phyloP scores from a whole-genome alignment of 306 rosid species.

The Prunus armeniaca region DNA sequence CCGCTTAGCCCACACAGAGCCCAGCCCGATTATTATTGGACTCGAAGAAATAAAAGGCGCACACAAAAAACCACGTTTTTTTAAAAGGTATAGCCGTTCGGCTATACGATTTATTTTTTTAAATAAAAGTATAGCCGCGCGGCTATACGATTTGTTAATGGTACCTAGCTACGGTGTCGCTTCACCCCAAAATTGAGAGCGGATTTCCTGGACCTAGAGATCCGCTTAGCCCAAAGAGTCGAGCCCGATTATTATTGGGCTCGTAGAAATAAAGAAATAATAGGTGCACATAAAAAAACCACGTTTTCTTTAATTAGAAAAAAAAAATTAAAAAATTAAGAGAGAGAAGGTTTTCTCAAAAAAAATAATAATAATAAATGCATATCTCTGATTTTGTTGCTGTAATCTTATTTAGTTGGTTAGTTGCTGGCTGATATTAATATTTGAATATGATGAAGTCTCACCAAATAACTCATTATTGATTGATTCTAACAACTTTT shows the following conservation, averaged over 20 bases:
- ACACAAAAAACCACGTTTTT: no score
- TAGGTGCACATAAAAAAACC: no score
- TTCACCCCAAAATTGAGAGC: neutral
- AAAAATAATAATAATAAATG: fast-evolving
- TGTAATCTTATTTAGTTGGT: neutral
- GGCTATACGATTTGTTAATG: no score
- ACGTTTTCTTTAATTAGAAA: no score
- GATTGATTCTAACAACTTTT: slow-evolving; percentile 18
- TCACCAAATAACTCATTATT: slow-evolving; percentile 33
- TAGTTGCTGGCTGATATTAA: neutral
- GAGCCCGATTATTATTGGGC: neutral
- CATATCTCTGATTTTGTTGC: neutral
- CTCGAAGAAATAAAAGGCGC: neutral
- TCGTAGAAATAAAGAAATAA: neutral
- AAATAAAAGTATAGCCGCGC: no score
- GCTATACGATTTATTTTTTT: no score
- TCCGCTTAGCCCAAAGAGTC: neutral
- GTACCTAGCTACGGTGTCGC: neutral
- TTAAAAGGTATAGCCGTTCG: no score
- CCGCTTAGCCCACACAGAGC: neutral
- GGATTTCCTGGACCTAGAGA: neutral
- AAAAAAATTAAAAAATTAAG: no score
- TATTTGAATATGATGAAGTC: slow-evolving; percentile 4
- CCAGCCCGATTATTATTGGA: neutral
- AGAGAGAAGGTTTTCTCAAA: neutral